phyloP scores from a whole-genome alignment of 306 rosid genomes.

The Adenanthera pavonina region DNA sequence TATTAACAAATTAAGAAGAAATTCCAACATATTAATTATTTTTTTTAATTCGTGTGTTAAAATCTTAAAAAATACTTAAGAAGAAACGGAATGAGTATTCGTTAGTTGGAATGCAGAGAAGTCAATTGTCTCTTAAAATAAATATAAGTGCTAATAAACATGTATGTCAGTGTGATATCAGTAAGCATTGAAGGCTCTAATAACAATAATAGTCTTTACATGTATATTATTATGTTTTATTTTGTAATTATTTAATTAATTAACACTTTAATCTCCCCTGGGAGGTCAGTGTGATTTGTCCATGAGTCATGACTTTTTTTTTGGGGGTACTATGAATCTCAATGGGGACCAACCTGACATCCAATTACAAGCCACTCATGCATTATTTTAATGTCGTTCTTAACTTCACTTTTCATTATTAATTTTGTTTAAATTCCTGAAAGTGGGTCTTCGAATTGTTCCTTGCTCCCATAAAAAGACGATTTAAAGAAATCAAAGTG shows the following conservation, averaged over 20 bases:
- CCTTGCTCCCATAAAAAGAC: not conserved
- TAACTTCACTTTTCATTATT: conserved; percentile 8
- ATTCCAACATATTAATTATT: too few relatives aligned
- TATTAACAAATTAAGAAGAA: too few relatives aligned
- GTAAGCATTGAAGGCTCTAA: not conserved
- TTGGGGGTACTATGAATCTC: conserved; percentile 44
- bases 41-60: too few relatives aligned
- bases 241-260: conserved; percentile 4
- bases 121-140: too few relatives aligned
- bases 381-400: not conserved
- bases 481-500: not conserved
- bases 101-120: not conserved
- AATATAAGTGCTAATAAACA: not conserved
- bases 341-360: conserved; percentile 43
- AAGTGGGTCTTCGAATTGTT: conserved; percentile 36
- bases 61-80: too few relatives aligned
- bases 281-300: conserved; percentile 4
- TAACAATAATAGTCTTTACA: not conserved
- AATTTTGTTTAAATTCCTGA: not conserved
- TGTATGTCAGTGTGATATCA: not conserved
- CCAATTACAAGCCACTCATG: conserved; percentile 25
- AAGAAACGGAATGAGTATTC: too few relatives aligned
- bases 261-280: not conserved
- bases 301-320: conserved; percentile 5
- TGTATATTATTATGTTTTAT: not conserved